Evolutionary conservation across 257 asterid species (phyloP).

Genomic region (Asclepias syriaca): DNA sequence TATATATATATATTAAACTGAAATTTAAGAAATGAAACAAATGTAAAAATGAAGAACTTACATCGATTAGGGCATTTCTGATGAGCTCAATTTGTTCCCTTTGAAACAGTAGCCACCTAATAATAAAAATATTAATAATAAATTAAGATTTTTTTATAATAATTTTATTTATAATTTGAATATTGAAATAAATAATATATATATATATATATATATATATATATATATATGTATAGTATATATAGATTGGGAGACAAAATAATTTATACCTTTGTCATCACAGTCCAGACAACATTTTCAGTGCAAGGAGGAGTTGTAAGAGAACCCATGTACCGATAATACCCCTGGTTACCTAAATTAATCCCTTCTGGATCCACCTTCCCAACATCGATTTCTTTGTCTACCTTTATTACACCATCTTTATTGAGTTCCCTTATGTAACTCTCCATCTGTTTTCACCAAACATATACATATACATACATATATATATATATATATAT

Average conservation of each 20-base stretch:
- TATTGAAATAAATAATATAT: too few species aligned
- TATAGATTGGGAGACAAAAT: too few species aligned
- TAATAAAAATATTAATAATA: too few species aligned
- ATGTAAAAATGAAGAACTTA: background rate
- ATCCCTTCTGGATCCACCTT: slow-evolving; percentile 31
- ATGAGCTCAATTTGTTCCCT: background rate
- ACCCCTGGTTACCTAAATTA: slow-evolving; percentile 40
- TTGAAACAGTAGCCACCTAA: background rate
- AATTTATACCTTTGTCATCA: background rate
- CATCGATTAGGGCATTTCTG: background rate
- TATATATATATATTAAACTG: too few species aligned
- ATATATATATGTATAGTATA: too few species aligned
- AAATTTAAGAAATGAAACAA: too few species aligned
- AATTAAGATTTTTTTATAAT: too few species aligned
- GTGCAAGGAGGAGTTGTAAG: slow-evolving; percentile 65
- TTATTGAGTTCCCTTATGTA: slow-evolving; percentile 14
- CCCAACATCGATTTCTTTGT: slow-evolving; percentile 26
- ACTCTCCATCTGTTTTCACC: slow-evolving; percentile 26
- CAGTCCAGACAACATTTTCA: slow-evolving; percentile 41
- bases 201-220: too few species aligned
- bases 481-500: too few species aligned
- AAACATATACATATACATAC: background rate
- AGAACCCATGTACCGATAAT: slow-evolving; percentile 56
- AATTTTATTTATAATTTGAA: too few species aligned
- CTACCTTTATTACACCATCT: slow-evolving; percentile 4